Conservation (phyloP, 2,329 filamentous ascomycete genomes). For the Colletotrichum paranaense region DNA sequence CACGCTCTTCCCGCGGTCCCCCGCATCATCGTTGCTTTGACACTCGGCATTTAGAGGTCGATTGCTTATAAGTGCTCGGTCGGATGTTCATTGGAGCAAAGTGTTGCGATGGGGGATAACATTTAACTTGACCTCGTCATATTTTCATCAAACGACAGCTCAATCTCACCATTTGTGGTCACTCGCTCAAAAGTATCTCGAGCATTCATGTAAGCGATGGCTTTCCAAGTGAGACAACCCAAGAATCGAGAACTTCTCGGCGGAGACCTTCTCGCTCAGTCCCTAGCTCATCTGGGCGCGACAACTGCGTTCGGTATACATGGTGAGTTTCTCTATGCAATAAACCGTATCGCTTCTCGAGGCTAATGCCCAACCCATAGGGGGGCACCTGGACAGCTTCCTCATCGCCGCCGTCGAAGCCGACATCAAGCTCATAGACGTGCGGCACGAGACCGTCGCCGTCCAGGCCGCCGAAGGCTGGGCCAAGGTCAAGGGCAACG, state of each 20-base stretch:
- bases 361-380: background rate
- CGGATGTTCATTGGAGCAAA: background rate
- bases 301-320: constrained; percentile 14
- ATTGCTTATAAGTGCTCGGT: background rate
- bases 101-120: background rate
- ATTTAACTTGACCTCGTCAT: background rate
- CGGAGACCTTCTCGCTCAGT: constrained; percentile 22
- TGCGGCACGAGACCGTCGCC: constrained; percentile 22
- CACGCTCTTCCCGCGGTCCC: background rate
- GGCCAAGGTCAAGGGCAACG: constrained; percentile 24
- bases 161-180: background rate
- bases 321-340: background rate
- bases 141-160: background rate
- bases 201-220: background rate
- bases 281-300: constrained; percentile 9
- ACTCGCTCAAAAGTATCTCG: background rate
- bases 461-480: constrained; percentile 24
- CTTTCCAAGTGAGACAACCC: constrained; percentile 11
- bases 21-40: background rate
- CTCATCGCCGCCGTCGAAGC: constrained; percentile 23
- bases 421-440: constrained; percentile 25
- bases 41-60: background rate
- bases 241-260: constrained; percentile 11
- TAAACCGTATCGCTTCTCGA: background rate
- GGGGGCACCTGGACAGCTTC: constrained; percentile 20